Evolutionary conservation across 208 protist species (phyloP), one percentile per base, ranked within the genome.

Genomic region (Trypanosoma lewisi): DNA sequence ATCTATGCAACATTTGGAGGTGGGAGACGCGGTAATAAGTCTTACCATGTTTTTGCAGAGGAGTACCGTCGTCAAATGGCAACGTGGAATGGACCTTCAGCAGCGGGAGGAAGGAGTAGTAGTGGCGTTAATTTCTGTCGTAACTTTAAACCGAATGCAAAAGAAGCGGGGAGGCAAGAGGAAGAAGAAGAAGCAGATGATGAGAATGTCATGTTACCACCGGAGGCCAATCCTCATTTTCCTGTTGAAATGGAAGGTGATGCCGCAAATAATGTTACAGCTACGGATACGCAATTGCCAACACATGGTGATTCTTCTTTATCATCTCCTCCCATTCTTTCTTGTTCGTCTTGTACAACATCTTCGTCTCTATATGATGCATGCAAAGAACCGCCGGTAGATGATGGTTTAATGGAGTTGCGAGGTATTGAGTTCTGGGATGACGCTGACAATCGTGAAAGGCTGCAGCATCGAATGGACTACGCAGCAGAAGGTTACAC

Each of bases 351-450:
- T n/a, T n/a, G n/a, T n/a, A n/a, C n/a, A 9, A 14, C 17, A 36
- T 41, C 34, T 31, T 34, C 23, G 19, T 77, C 77, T 30, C 42
- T 60, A 7, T 87, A 89, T 73, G 85, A 92, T 73, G 88, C 85
- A 14, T 92, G 87, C 57, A 41, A 65, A n/a, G 82, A 85, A 44
- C 81, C 83, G 1, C 85, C 83, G 1, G 68, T 67, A 2, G 83
- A 92, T 52, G 62, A 63, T 19, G 39, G 65, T 14, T 42, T 89
- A 12, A 51, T 78, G 17, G 71, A 73, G 63, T 53, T 89, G 33
- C 85, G 86, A 0, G 89, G 78, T 1, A 63, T 70, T n/a, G 80
- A 93, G 31, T 93, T 88, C 73, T 95, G 89, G 86, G 58, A 67
- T 37, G 55, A 79, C 41, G 36, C 61, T 34, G 73, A 76, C 27